Evolutionary conservation across 2,329 filamentous ascomycete genomes (phyloP), one percentile per base, ranked within the genome.

Genomic region (Lizonia empirigonia): DNA sequence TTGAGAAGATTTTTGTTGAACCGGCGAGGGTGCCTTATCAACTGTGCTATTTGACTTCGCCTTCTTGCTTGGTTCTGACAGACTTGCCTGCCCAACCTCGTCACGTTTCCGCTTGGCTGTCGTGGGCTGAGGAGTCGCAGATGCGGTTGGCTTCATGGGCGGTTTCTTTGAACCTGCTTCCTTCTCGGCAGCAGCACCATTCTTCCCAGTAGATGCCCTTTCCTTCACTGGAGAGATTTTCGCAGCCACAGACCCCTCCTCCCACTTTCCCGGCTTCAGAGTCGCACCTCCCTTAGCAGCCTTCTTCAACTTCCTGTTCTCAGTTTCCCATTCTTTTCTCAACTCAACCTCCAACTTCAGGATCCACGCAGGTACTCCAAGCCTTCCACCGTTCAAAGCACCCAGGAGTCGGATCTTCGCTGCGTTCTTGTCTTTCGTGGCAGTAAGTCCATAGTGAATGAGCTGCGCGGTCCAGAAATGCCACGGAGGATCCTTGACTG

Each of bases 401-500:
- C 84, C 80, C n/a, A 81, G 76, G 13, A 88, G 70, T 2, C 84
- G 74, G 72, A 84, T 79, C 48, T 83, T 82, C 8, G 84, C 83
- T 0, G 79, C 77, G 18, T 81, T 78, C 69, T 86, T 86, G 35
- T 77, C 77, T 60, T 83, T 84, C 15, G 81, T 83, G 0, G 78
- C 76, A 6, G 73, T 74, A 0, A 87, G 74, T 1, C 82, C 84
- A 69, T 86, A 87, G 68, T 87, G 85, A 4, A 84, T 69, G 9
- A 86, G 76, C 55, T 87, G 83, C 0, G 84, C 83, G 55, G 84
- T 79, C 50, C 84, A 87, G 80, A 80, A 87, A 56, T 86, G 82
- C 1, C 76, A 82, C 0, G 82, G 78, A 34, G 77, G 78, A 59
- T 85, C 81, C 35, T 78, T 76, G 0, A 51, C 39, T 9, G 27